These are phyloP conservation scores for Tuber microsphaerosporum DNA, from an alignment of 495 filamentous ascomycete species.

Conservation along the genomic window DNA sequence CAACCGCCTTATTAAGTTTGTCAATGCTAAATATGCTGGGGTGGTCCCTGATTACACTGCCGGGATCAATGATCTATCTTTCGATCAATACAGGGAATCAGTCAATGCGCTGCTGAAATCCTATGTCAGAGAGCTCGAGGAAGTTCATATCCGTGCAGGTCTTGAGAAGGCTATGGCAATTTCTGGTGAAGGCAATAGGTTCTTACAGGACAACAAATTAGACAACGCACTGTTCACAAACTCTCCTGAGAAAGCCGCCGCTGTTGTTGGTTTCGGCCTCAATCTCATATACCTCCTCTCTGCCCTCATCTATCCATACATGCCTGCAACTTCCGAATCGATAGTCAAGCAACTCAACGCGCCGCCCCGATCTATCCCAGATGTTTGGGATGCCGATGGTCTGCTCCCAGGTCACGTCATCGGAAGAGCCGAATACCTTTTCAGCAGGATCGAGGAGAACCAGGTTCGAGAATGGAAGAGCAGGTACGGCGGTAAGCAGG, in stretches of 20 bases:
- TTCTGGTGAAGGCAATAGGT: slow-evolving; percentile 65
- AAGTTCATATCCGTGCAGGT: slow-evolving; percentile 67
- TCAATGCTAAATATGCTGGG: slow-evolving; percentile 64
- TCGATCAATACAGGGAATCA: slow-evolving; percentile 56
- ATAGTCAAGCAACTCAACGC: slow-evolving; percentile 69
- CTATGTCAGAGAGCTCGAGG: slow-evolving; percentile 67
- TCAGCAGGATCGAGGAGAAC: slow-evolving; percentile 72
- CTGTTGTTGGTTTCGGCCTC: slow-evolving; percentile 72
- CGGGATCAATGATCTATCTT: slow-evolving; percentile 44
- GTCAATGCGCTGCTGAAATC: slow-evolving; percentile 58
- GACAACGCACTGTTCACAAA: slow-evolving; percentile 72
- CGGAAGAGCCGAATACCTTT: slow-evolving; percentile 73
- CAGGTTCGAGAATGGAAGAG: slow-evolving; percentile 78
- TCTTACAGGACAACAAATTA: slow-evolving; percentile 73
- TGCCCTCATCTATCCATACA: slow-evolving; percentile 69
- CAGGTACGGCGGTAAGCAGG: slow-evolving; percentile 67
- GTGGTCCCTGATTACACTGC: slow-evolving; percentile 60
- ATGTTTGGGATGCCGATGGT: slow-evolving; percentile 56
- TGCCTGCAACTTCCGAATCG: slow-evolving; percentile 67
- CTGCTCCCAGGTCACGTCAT: slow-evolving; percentile 71
- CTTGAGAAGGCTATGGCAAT: slow-evolving; percentile 64
- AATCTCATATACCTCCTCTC: slow-evolving; percentile 77
- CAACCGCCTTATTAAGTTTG: slow-evolving; percentile 87
- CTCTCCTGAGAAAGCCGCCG: slow-evolving; percentile 63
- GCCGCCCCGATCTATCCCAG: slow-evolving; percentile 60